Evolutionary conservation across 306 rosid genomes (phyloP), one percentile per base, ranked within the genome.

Genomic region (Citrullus amarus): DNA sequence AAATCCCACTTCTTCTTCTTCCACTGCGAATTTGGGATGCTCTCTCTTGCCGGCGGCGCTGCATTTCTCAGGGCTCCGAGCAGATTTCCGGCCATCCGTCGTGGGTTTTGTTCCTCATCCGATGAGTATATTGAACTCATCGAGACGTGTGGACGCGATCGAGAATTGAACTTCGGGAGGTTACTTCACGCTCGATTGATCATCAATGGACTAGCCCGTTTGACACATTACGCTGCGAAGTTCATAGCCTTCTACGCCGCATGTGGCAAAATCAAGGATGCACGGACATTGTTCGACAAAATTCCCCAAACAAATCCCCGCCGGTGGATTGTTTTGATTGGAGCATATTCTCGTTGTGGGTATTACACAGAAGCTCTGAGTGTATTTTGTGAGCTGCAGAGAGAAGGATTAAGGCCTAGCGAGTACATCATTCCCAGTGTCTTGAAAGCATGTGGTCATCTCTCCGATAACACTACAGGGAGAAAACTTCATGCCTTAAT

Each of bases 361-460:
- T 81, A 84, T 84, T 78, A 89, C 18, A 61, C 79, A 41, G 91
- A 89, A 46, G 89, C 94, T 51, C 62, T 90, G 17, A 79, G 51
- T 8, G 80, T 80, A 17, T 90, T 90, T 80, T 62, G 79, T 2
- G 93, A 88, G 77, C 88, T 94, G 94, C 89, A 81, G 74, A 57
- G 81, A 13, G 79, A 66, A 50, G 85, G 86, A 13, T 32, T 67
- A 3, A 87, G 79, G 30, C 90, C 82, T 60, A 83, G 88, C 39
- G 75, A 85, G 18, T 82, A 88, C 44, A 89, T 88, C 17, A 82
- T 94, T 74, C 97, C 97, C 20, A 92, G 97, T 81, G 89, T 92
- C 80, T 91, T 94, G 81, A 94, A 88, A 84, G 96, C 97, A 9
- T 91, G 96, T 43, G 94, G 89, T 58, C 97, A 86, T 18, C 78